Evolutionary conservation across 2,329 filamentous ascomycete species (phyloP), one percentile per base, ranked within the genome.

Genomic region (Coniochaeta ligniaria): DNA sequence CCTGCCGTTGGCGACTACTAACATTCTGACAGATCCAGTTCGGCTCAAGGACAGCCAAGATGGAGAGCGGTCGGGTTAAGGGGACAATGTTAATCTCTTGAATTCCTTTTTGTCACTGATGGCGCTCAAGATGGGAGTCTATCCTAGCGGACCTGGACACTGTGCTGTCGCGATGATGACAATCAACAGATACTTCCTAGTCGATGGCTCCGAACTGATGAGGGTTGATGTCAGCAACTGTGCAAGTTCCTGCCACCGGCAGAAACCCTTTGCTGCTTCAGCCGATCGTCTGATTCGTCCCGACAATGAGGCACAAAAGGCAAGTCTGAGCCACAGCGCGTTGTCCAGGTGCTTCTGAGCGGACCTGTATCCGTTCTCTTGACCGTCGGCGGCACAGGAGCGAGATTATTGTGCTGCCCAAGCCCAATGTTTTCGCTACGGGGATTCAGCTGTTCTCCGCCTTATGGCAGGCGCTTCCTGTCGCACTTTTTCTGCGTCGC

Each of bases 1-100:
- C 6, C 35, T 7, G 12, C 12, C 35, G 12, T 31, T n/a, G 14
- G 7, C 47, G 12, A 6, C 3, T 22, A 22, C 47, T 64, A 26
- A 61, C 62, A 8, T 26, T 61, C 63, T 41, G 6, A 60, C 64
- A 88, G 86, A 92, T 93, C 61, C 91, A 95, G 73, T 95, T 95
- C 69, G 91, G 91, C 16, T 86, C 91, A 3, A 80, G 90, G 66
- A 93, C 90, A 3, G 91, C 91, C 16, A 95, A 93, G 76, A 93
- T 94, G 86, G 87, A 92, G 70, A 83, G 77, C 60, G 83, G 85
- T 5, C 84, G 79, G 68, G 83, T 83, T 14, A 92, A 89, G 68
- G 90, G 90, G 0, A 92, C 90, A 3, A 83, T 85, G 55, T 67
- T 83, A 7, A 78, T 88, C 62, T 74, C 76, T 17, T 81, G 67